Evolutionary conservation across 2,329 filamentous ascomycete genomes (phyloP), one percentile per base, ranked within the genome.

Genomic region (Mycocentrospora acerina): DNA sequence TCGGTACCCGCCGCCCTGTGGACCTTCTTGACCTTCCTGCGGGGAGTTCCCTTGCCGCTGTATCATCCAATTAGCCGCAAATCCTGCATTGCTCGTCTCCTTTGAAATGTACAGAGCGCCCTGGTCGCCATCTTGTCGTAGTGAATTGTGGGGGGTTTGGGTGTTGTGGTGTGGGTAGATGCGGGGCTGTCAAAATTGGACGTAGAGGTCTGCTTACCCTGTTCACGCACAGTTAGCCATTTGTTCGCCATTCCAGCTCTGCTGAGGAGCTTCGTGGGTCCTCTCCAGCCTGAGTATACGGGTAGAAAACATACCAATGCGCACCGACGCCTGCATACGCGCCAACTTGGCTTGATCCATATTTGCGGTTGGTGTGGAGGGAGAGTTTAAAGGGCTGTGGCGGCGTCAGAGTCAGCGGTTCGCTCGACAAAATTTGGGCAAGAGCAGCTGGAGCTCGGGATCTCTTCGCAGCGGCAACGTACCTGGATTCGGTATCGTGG

Each of bases 21-120:
- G 59, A 91, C 88, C 77, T 95, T 94, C 89, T 97, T 98, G 74
- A 93, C 86, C 83, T 95, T 94, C 79, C 93, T 83, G 79, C 93
- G 83, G 69, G 93, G 93, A 61, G 93, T 96, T 66, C 93, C 93
- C 82, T 98, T 98, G 79, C 93, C 93, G 78, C 91, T 85, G 62
- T 53, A 35, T 26, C 27, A 46, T 32, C 33, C 37, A 44, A 42
- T 66, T 58, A 66, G 62, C 60, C 42, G 44, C 17, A 12, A 31
- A 11, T 53, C 25, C 17, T 22, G 19, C 36, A 18, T 18, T 14
- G 18, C 31, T 32, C 35, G 17, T 10, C 6, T 28, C 24, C 8
- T 11, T 30, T 22, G 5, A 22, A 22, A 22, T 22, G 19, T 9
- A 22, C 19, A n/a, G 7, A 28, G 15, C 3, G 18, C 22, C 33